Percentiles rank a stretch among this genome's conserved stretches.
Conservation (phyloP, 129 eudicot genomes). For the Heracleum sosnowskyi region DNA sequence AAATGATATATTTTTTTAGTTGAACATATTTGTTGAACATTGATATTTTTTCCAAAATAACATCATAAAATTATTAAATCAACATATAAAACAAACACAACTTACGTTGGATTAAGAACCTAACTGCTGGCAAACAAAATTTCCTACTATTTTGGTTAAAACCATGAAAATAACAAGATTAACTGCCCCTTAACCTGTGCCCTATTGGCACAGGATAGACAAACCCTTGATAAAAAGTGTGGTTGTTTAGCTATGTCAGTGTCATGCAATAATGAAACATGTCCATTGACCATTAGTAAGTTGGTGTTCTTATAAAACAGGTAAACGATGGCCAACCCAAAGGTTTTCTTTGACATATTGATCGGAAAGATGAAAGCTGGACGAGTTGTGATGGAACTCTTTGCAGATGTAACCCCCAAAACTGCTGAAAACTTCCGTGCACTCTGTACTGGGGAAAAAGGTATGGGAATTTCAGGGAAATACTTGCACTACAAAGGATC, state of each 20-base stretch:
- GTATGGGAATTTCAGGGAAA: conserved; percentile 66
- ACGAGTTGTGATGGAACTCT: conserved; percentile 74
- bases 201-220: too few species aligned
- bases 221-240: neutral
- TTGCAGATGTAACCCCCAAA: conserved; percentile 64
- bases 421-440: conserved; percentile 94
- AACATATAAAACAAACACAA: too few species aligned
- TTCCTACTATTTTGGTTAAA: too few species aligned
- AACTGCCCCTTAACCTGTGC: too few species aligned
- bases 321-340: conserved; percentile 62
- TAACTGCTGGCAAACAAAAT: too few species aligned
- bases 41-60: too few species aligned
- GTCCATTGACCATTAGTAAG: neutral
- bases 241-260: neutral
- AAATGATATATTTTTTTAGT: too few species aligned
- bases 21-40: too few species aligned
- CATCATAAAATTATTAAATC: too few species aligned
- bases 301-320: conserved; percentile 10
- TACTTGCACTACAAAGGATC: conserved; percentile 91
- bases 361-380: conserved; percentile 64
- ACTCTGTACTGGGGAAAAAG: conserved; percentile 96
- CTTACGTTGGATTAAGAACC: too few species aligned
- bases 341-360: conserved; percentile 82
- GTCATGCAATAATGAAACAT: neutral
- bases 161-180: too few species aligned